phyloP scores from a whole-genome alignment of 495 filamentous ascomycete species.

The Neurospora tetrasperma region DNA sequence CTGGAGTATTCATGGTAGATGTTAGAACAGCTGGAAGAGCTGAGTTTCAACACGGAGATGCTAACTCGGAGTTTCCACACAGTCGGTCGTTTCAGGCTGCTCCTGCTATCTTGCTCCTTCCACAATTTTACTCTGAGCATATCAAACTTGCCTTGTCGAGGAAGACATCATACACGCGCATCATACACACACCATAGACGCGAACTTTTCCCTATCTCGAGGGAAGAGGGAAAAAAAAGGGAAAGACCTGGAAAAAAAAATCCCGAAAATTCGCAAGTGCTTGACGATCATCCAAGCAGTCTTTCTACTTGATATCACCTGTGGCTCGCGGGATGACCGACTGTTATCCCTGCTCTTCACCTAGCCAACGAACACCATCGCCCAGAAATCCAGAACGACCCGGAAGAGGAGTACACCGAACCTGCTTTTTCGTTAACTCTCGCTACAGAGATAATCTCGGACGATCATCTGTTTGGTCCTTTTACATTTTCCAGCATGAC shows the following conservation, averaged over 20 bases:
- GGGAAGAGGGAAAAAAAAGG: too few species aligned
- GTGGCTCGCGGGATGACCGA: neutral
- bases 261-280: neutral
- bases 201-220: neutral
- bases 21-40: neutral
- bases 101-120: neutral
- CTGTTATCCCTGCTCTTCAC: neutral
- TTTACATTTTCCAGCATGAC: neutral
- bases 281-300: neutral
- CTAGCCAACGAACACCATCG: neutral
- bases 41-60: neutral
- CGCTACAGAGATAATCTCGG: neutral
- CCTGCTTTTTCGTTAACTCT: neutral
- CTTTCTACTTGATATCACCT: neutral
- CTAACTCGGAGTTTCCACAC: neutral
- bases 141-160: neutral
- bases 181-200: neutral
- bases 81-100: neutral
- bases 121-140: neutral
- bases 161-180: neutral
- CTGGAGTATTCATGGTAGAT: neutral
- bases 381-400: neutral
- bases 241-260: neutral
- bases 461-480: neutral
- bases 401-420: neutral